Conservation (phyloP, 2,329 filamentous ascomycete genomes). For the Chaetomiaceae sp. region DNA sequence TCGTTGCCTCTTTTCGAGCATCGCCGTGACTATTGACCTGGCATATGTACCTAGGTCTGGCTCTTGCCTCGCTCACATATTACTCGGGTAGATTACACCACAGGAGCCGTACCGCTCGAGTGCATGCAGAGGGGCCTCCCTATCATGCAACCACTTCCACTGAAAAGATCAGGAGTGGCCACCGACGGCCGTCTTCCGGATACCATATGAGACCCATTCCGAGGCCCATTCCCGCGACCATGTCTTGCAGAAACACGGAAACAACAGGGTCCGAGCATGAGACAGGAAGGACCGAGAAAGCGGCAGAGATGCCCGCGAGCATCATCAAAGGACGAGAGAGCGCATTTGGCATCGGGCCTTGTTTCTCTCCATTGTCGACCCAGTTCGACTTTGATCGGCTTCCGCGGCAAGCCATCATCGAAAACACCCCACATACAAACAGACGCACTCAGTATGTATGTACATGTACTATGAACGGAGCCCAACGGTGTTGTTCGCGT, state of each 20-base stretch:
- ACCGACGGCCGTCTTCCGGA: constrained; percentile 19
- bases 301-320: not conserved
- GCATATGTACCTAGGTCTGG: too few relatives aligned
- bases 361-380: not conserved
- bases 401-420: not conserved
- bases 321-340: not conserved
- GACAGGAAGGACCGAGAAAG: not conserved
- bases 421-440: too few relatives aligned
- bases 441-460: too few relatives aligned
- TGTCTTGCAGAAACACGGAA: constrained; percentile 12
- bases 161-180: constrained; percentile 2
- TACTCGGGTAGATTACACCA: constrained; percentile 18
- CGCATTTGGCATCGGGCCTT: not conserved
- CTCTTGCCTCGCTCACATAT: constrained; percentile 9
- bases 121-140: constrained; percentile 16
- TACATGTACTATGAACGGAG: not conserved
- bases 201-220: constrained; percentile 13
- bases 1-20: not conserved
- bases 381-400: not conserved
- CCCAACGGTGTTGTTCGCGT: not conserved
- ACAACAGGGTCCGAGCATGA: constrained; percentile 8
- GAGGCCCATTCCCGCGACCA: constrained; percentile 21
- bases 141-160: constrained; percentile 22
- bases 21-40: too few relatives aligned
- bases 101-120: constrained; percentile 15